Conservation (phyloP, 2,329 filamentous ascomycete genomes). For the Dryadomyces quercus-mongolicae region DNA sequence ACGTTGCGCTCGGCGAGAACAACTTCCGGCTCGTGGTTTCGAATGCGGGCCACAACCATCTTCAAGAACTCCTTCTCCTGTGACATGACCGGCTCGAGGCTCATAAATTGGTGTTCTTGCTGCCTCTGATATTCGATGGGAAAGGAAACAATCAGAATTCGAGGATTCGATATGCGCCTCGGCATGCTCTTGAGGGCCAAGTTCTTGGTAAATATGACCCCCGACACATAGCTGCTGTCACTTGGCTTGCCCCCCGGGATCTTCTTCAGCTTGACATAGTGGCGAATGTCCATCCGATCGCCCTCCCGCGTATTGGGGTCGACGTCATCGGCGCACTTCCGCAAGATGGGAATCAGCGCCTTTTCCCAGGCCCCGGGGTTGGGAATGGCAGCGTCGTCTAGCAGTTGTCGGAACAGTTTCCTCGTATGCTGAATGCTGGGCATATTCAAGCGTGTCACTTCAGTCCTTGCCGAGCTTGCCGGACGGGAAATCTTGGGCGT, state of each 20-base stretch:
- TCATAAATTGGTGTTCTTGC: slow-evolving; percentile 88
- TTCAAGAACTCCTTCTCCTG: slow-evolving; percentile 90
- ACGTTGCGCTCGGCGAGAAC: slow-evolving; percentile 89
- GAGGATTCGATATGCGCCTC: slow-evolving; percentile 68
- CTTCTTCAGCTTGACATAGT: slow-evolving; percentile 96
- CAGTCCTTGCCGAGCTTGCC: slow-evolving; percentile 34
- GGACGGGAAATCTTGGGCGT: slow-evolving; percentile 25
- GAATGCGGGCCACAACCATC: slow-evolving; percentile 85
- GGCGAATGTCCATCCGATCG: slow-evolving; percentile 92
- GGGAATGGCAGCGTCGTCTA: slow-evolving; percentile 64
- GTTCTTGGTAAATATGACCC: slow-evolving; percentile 95
- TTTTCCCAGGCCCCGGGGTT: slow-evolving; percentile 75
- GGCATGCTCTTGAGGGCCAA: slow-evolving; percentile 94
- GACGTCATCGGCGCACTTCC: slow-evolving; percentile 87
- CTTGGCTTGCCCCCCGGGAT: slow-evolving; percentile 82
- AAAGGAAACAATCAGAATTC: slow-evolving; percentile 88
- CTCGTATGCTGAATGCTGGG: slow-evolving; percentile 83
- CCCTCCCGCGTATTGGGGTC: slow-evolving; percentile 82
- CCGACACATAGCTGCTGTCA: slow-evolving; percentile 93
- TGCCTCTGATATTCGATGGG: slow-evolving; percentile 92
- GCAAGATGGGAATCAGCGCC: slow-evolving; percentile 76
- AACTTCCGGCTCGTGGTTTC: slow-evolving; percentile 71
- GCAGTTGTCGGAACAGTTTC: slow-evolving; percentile 69
- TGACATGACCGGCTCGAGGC: slow-evolving; percentile 87
- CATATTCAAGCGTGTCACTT: slow-evolving; percentile 73